phyloP scores from a whole-genome alignment of 176 grass and related monocot genomes.

The Musa troglodytarum region DNA sequence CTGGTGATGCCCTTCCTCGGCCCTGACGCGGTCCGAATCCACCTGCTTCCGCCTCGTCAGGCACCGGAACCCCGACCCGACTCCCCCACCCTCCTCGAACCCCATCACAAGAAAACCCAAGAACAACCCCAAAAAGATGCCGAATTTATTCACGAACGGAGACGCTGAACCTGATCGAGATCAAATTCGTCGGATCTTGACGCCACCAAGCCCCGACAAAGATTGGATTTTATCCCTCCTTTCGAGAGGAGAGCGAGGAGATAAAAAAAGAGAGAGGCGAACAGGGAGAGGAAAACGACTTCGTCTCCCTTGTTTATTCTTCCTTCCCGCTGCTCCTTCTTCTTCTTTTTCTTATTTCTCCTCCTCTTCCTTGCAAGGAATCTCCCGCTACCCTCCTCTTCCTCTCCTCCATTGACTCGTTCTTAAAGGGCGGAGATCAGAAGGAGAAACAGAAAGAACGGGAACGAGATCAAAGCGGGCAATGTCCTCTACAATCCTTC shows the following conservation, averaged over 20 bases:
- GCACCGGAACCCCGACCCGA: slow-evolving; percentile 26
- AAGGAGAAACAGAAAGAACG: too few relatives aligned
- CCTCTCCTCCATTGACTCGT: background rate
- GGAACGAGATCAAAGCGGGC: too few relatives aligned
- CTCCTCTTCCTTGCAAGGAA: background rate
- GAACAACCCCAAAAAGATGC: background rate
- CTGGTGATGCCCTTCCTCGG: slow-evolving; percentile 38
- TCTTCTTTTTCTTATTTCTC: background rate
- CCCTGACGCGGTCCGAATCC: slow-evolving; percentile 58
- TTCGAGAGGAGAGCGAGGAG: background rate
- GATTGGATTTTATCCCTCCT: background rate
- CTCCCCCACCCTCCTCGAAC: slow-evolving; percentile 27
- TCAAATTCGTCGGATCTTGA: background rate
- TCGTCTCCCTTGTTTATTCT: background rate
- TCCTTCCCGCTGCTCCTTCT: background rate
- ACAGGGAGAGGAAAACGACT: background rate
- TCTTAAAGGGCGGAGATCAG: too few relatives aligned
- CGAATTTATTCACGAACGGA: background rate
- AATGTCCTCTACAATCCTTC: too few relatives aligned
- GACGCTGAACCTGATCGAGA: background rate
- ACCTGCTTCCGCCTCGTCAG: slow-evolving; percentile 90
- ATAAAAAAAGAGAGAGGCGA: background rate
- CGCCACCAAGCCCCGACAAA: background rate
- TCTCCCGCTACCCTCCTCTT: slow-evolving; percentile 21
- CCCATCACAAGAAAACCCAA: slow-evolving; percentile 20